phyloP scores from a whole-genome alignment of 306 rosid genomes.

The Hippophae gyantsensis region DNA sequence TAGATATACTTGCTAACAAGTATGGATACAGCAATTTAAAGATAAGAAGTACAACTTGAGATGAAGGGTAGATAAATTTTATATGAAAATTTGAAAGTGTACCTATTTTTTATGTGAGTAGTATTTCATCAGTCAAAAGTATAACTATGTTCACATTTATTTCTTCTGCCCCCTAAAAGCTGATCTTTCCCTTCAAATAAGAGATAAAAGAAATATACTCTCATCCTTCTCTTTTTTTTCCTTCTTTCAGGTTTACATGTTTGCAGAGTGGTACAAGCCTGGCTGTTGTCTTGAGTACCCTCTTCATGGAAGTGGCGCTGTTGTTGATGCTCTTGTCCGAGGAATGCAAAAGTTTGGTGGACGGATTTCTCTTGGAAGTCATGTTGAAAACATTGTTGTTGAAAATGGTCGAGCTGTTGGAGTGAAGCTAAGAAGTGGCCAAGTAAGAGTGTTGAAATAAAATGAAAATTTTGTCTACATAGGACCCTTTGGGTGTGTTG shows the following conservation, averaged over 20 bases:
- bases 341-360: slow-evolving; percentile 84
- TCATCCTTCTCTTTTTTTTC: slow-evolving; percentile 1
- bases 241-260: slow-evolving; percentile 68
- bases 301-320: slow-evolving; percentile 61
- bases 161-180: too few relatives aligned
- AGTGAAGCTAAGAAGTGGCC: slow-evolving; percentile 69
- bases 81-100: too few relatives aligned
- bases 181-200: neutral
- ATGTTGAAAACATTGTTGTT: slow-evolving; percentile 59
- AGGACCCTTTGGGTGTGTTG: too few relatives aligned
- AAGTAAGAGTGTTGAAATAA: slow-evolving; percentile 33
- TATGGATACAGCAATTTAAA: too few relatives aligned
- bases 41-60: too few relatives aligned
- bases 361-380: slow-evolving; percentile 63
- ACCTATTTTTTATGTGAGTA: too few relatives aligned
- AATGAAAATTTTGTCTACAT: too few relatives aligned
- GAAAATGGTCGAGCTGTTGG: slow-evolving; percentile 77
- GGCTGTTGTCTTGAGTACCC: slow-evolving; percentile 91
- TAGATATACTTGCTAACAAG: too few relatives aligned
- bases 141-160: too few relatives aligned
- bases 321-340: slow-evolving; percentile 75
- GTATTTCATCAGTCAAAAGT: too few relatives aligned
- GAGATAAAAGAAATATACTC: neutral
- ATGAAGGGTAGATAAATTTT: too few relatives aligned
- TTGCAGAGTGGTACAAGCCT: slow-evolving; percentile 98